These are phyloP conservation scores for Globisporangium iwayamae DNA, from an alignment of 352 stramenopile genomes.

Conservation along the genomic window DNA sequence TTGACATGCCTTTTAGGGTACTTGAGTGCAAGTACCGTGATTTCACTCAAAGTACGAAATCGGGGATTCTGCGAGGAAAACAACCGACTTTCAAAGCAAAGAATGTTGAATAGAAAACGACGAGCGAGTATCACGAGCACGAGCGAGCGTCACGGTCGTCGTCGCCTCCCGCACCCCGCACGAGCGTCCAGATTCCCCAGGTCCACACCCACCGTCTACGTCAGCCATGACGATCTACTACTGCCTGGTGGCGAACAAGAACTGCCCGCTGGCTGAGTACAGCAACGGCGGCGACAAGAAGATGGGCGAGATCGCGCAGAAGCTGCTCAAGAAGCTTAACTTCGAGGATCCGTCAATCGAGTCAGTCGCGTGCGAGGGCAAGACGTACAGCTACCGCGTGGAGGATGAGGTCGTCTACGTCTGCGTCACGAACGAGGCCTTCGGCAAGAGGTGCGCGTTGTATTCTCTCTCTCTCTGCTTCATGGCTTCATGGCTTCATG, in stretches of 20 bases:
- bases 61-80: too few species aligned
- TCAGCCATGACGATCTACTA: slow-evolving; percentile 82
- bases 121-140: too few species aligned
- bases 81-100: too few species aligned
- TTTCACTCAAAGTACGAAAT: too few species aligned
- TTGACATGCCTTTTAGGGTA: too few species aligned
- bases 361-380: slow-evolving; percentile 77
- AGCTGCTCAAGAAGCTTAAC: slow-evolving; percentile 85
- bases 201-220: too few species aligned
- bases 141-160: too few species aligned
- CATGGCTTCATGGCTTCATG: too few species aligned
- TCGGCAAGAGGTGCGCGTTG: slow-evolving; percentile 64
- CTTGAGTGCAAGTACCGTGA: too few species aligned
- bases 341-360: slow-evolving; percentile 70
- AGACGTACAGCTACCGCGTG: slow-evolving; percentile 85
- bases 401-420: slow-evolving; percentile 84
- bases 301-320: slow-evolving; percentile 85
- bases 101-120: too few species aligned
- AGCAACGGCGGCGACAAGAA: slow-evolving; percentile 82
- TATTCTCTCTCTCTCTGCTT: not conserved
- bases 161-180: too few species aligned
- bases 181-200: too few species aligned
- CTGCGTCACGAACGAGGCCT: slow-evolving; percentile 73
- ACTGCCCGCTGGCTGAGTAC: slow-evolving; percentile 78
- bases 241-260: slow-evolving; percentile 79